Percentiles rank a stretch among this genome's conserved stretches.
Evolutionary conservation across 768 basidiomycete species (phyloP).

Genomic region (Paxillus ammoniavirescens): DNA sequence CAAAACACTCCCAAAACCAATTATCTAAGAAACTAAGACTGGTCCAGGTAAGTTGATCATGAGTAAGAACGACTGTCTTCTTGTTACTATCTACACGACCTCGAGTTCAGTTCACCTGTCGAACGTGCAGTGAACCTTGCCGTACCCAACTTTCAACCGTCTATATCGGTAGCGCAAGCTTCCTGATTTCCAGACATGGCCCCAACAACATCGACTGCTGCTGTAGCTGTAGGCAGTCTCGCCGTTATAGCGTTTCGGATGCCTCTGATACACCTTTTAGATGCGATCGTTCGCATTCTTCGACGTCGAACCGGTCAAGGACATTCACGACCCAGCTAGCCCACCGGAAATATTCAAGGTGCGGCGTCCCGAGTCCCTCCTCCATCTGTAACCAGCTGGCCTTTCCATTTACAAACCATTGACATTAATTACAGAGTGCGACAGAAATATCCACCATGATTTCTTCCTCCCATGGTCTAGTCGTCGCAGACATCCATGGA

Average conservation of each 20-base stretch:
- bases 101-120: too few species aligned
- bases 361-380: slow-evolving; percentile 9
- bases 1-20: too few species aligned
- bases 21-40: too few species aligned
- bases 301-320: slow-evolving; percentile 72
- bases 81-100: too few species aligned
- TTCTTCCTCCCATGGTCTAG: slow-evolving; percentile 60
- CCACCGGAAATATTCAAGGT: slow-evolving; percentile 82
- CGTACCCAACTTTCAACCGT: too few species aligned
- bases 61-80: too few species aligned
- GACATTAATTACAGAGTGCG: slow-evolving; percentile 41
- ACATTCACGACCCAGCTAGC: slow-evolving; percentile 70
- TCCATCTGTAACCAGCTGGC: neutral
- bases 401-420: neutral
- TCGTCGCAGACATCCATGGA: slow-evolving; percentile 86
- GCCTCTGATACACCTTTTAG: slow-evolving; percentile 37
- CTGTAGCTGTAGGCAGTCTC: slow-evolving; percentile 16
- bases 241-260: neutral
- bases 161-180: too few species aligned
- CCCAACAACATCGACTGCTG: slow-evolving; percentile 13
- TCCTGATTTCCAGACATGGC: slow-evolving; percentile 6
- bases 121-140: too few species aligned
- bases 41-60: too few species aligned
- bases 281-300: slow-evolving; percentile 94
- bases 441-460: slow-evolving; percentile 72